These are phyloP conservation scores for Magnolia changhungtana DNA, from an alignment of 164 flowering plant genomes.

Conservation along the genomic window DNA sequence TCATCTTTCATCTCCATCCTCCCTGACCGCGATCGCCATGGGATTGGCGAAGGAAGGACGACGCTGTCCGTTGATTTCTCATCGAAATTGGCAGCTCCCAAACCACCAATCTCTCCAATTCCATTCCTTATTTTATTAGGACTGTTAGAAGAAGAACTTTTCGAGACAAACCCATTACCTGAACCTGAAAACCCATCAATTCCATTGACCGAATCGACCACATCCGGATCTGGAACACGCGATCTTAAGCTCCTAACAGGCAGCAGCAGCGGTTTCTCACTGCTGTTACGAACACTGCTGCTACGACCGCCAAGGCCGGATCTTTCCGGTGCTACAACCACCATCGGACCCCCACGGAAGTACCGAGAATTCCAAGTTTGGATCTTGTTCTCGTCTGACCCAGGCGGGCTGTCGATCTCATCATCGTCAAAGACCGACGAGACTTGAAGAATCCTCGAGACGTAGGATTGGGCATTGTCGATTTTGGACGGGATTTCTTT, in stretches of 20 bases:
- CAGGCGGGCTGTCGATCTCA: slow-evolving; percentile 43
- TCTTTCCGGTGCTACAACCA: slow-evolving; percentile 48
- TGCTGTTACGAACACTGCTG: slow-evolving; percentile 11
- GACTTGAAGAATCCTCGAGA: slow-evolving; percentile 69
- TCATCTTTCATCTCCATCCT: slow-evolving; percentile 55
- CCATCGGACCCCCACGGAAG: slow-evolving; percentile 47
- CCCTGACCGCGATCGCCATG: slow-evolving; percentile 83
- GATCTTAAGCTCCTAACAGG: slow-evolving; percentile 86
- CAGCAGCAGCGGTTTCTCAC: slow-evolving; percentile 57
- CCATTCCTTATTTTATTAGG: slow-evolving; percentile 10
- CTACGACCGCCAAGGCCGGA: slow-evolving; percentile 35
- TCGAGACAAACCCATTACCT: slow-evolving; percentile 28
- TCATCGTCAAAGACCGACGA: slow-evolving; percentile 82
- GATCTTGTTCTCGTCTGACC: slow-evolving; percentile 44
- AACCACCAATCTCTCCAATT: slow-evolving; percentile 26
- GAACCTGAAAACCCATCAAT: slow-evolving; percentile 15
- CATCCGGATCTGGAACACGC: slow-evolving; percentile 33
- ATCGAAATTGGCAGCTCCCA: slow-evolving; percentile 20
- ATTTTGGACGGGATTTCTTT: slow-evolving; percentile 34
- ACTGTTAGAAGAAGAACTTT: slow-evolving; percentile 4
- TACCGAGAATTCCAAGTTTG: slow-evolving; percentile 77
- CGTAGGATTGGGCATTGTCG: slow-evolving; percentile 53
- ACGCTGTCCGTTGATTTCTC: slow-evolving; percentile 39
- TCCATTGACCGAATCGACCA: slow-evolving; percentile 18
- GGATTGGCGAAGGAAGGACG: slow-evolving; percentile 82